Base-by-base conservation (phyloP, 2,329 filamentous ascomycete species). In the Phyllosticta citribraziliensis region DNA sequence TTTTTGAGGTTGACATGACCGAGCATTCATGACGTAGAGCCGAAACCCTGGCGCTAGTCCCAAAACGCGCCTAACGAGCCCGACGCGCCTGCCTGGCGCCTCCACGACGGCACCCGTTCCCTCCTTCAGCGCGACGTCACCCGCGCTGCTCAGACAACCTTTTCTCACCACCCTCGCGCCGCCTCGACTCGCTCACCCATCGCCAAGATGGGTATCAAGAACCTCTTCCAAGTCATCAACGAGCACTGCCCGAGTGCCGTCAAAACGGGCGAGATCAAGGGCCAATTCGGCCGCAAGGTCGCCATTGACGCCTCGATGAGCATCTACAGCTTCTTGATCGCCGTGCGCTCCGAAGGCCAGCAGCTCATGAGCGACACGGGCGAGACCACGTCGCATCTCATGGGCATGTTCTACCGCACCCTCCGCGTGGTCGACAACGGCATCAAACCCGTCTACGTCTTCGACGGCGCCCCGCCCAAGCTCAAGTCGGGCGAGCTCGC, bases 371-470 rank as follows among this genome's bases (percentile, higher is more conserved):
- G 88, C 75, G 94, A 99, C 70, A 88, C 87, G 58, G 94, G 94
- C 70, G 91, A 97, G 75, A 99, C 94, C 1, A 99, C 94, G 0
- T 99, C 94, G 19, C 94, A 99, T 74, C 80, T 99, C 17, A 97
- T 99, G 92, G 94, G 94, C 71, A 93, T 99, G 86, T 99, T 99
- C 80, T 99, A 99, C 80, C 92, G 94, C 68, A 99, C 94, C 2
- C 82, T 99, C 6, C 91, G 94, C 68, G 97, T 99, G 79, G 90
- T 97, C 70, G 94, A 99, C 77, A 97, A 97, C 69, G 94, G 94
- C 62, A 97, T 99, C 79, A 99, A 99, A 74, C 94, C 94, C 1
- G 84, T 99, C 67, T 99, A 96, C 75, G 93, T 99, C 62, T 99
- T 99, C 73, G 94, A 99, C 69, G 94, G 94, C 62, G 91, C 92